These are phyloP conservation scores for Acacia pycnantha DNA, from an alignment of 331 rosid species.

Conservation along the genomic window DNA sequence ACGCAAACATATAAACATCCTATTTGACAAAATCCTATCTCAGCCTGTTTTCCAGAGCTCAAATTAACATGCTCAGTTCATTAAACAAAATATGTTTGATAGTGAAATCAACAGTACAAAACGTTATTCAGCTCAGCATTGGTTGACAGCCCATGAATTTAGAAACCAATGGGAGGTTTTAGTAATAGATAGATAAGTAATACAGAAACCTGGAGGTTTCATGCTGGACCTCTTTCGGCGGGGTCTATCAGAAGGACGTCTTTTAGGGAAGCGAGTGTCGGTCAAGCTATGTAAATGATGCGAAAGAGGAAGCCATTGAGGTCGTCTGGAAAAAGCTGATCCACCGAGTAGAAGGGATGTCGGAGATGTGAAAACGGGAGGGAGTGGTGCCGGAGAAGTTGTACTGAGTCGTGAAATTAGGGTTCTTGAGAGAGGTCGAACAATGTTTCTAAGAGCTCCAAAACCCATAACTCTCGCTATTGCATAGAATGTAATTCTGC, in stretches of 20 bases:
- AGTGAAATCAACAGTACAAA: neutral
- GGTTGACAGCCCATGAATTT: neutral
- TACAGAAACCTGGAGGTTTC: conserved; percentile 67
- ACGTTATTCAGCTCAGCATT: neutral
- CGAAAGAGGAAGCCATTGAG: conserved; percentile 50
- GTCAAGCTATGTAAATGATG: conserved; percentile 79
- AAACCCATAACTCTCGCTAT: conserved; percentile 46
- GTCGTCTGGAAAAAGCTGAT: conserved; percentile 12
- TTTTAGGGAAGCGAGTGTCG: conserved; percentile 82
- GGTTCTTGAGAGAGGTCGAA: conserved; percentile 47
- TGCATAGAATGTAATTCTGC: neutral
- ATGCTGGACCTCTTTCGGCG: conserved; percentile 74
- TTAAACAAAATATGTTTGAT: neutral
- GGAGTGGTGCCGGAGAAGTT: conserved; percentile 9
- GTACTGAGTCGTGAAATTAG: conserved; percentile 26
- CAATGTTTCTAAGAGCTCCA: conserved; percentile 48
- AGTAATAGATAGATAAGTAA: neutral
- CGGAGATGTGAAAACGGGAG: conserved; percentile 18
- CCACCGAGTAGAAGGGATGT: conserved; percentile 25
- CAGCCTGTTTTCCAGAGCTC: neutral
- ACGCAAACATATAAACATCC: neutral
- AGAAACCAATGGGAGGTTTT: neutral
- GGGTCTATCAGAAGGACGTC: conserved; percentile 67
- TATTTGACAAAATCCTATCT: neutral
- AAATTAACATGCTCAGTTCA: neutral